Base-by-base conservation (phyloP, 148 eudicot genomes). In the Arctostaphylos glauca region DNA sequence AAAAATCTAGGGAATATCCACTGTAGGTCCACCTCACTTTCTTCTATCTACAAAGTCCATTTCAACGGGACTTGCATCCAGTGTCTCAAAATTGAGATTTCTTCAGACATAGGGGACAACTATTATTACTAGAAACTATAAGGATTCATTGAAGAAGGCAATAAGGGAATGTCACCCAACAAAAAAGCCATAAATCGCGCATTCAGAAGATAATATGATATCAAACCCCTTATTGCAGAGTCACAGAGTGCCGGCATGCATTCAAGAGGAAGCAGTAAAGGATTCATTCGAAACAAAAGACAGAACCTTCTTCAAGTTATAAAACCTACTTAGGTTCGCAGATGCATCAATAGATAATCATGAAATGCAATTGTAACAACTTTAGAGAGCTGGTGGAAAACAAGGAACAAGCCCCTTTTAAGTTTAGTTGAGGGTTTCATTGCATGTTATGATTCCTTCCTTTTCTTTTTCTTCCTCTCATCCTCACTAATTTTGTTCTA, bases 341-440 rank as follows among this genome's bases (percentile, higher is more conserved):
- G 41, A 59, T n/a, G n/a, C n/a, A n/a, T n/a, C 64, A 55, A 9
- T 21, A 50, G 50, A 49, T 73, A 58, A 54, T 41, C 62, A 77
- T 55, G 15, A 54, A 76, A 14, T 14, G 46, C 18, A 54, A 77
- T 38, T 31, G 64, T 31, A 31, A 5, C 46, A 77, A 77, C 7
- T 41, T 71, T 71, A 41, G 12, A 71, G 13, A 5, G 14, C 6
- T 12, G 5, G 9, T 12, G 25, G 19, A 43, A 5, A 47, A 73
- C 53, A 73, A 19, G 53, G 76, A 15, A 73, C 76, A 73, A 18
- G 52, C 52, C 74, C 76, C 47, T 47, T 5, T 73, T 47, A 73
- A 47, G 76, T 15, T 44, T 44, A 25, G 25, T 73, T 46, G 12
- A 73, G 53, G 1, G 2, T 73, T 16, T 47, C 53, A 73, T 47